These are phyloP conservation scores for Wickerhamiella hasegawae DNA, from an alignment of 805 yeast genomes.

Conservation along the genomic window DNA sequence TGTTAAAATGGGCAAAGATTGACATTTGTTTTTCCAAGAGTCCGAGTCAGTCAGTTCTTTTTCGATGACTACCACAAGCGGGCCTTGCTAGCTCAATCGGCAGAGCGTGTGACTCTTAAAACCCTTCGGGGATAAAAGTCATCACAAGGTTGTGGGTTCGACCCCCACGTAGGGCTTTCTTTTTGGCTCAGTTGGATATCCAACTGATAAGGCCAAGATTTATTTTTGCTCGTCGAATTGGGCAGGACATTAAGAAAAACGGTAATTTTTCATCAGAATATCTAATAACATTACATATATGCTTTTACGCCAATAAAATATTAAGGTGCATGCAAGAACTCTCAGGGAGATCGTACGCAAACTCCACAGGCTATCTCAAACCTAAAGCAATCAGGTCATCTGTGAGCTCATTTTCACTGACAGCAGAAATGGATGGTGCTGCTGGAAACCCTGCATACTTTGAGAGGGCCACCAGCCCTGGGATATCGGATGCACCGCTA, in stretches of 20 bases:
- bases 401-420: conserved; percentile 54
- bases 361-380: conserved; percentile 6
- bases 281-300: too few species aligned
- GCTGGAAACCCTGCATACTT: conserved; percentile 66
- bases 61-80: too few species aligned
- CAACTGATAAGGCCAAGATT: too few species aligned
- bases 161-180: conserved; percentile 18
- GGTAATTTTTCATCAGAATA: too few species aligned
- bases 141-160: conserved; percentile 20
- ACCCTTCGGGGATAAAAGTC: conserved; percentile 12
- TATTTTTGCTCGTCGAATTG: too few species aligned
- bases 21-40: too few species aligned
- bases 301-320: too few species aligned
- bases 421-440: conserved; percentile 52
- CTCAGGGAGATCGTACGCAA: neutral
- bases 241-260: too few species aligned
- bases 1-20: too few species aligned
- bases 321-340: too few species aligned
- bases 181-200: too few species aligned
- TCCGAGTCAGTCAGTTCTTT: too few species aligned
- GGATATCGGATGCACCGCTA: conserved; percentile 58
- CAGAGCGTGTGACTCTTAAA: conserved; percentile 19
- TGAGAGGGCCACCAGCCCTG: conserved; percentile 50
- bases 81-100: conserved; percentile 20
- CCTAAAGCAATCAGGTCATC: conserved; percentile 63